Percentiles rank a stretch among this genome's conserved stretches.
phyloP scores from a whole-genome alignment of 2,329 filamentous ascomycete species.

The Simplicillium sp. region DNA sequence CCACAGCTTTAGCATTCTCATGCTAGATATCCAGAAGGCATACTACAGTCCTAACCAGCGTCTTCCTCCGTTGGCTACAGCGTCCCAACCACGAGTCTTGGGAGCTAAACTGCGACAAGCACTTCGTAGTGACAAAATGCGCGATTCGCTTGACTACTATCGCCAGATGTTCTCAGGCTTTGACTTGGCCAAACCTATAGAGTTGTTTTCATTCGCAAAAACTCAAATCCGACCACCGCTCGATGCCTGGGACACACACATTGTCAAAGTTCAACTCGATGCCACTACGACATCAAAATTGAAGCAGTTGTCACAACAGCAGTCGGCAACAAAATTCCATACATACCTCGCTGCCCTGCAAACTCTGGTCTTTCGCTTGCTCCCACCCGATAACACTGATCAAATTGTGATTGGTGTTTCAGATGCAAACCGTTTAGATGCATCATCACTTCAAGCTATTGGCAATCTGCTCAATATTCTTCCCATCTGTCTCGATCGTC shows the following conservation, averaged over 20 bases:
- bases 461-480: slow-evolving; percentile 1
- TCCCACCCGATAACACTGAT: background rate
- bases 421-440: background rate
- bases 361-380: background rate
- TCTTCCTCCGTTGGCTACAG: background rate
- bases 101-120: background rate
- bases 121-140: slow-evolving; percentile 1
- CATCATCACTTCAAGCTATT: background rate
- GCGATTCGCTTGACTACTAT: background rate
- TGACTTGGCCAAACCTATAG: background rate
- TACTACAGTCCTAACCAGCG: background rate
- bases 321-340: slow-evolving; percentile 1
- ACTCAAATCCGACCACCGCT: slow-evolving; percentile 3
- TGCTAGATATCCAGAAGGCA: background rate
- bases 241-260: background rate
- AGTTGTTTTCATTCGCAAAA: background rate
- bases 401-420: background rate
- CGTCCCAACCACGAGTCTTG: slow-evolving; percentile 1
- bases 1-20: slow-evolving; percentile 1
- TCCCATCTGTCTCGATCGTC: background rate
- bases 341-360: background rate
- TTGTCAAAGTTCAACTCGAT: background rate
- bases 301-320: background rate
- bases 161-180: background rate
- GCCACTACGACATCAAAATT: background rate